Conservation (phyloP, 2,329 filamentous ascomycete species). For the Hortaea sp. region DNA sequence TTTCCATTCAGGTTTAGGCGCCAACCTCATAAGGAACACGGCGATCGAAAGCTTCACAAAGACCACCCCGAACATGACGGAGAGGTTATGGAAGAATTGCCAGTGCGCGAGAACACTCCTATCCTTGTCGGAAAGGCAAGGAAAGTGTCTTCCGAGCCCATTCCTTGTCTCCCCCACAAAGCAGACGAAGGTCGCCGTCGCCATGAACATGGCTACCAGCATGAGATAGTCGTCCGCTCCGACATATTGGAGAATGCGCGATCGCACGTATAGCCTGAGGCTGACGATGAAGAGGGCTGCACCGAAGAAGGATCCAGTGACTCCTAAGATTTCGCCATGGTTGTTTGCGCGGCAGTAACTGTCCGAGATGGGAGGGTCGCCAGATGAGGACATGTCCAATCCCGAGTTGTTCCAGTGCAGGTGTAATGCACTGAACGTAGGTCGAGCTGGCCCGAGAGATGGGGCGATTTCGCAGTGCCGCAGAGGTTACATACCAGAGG, state of each 20-base stretch:
- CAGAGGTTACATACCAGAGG: too few species aligned
- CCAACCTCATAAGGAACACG: constrained; percentile 36
- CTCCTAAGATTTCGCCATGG: constrained; percentile 11
- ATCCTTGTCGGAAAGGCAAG: constrained; percentile 18
- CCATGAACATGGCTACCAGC: constrained; percentile 29
- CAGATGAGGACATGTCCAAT: too few species aligned
- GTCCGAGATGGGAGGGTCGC: constrained; percentile 1
- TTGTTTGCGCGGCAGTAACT: constrained; percentile 17
- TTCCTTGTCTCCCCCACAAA: constrained; percentile 36
- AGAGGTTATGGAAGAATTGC: constrained; percentile 37
- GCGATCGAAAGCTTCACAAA: constrained; percentile 40
- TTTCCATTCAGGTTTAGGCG: constrained; percentile 30
- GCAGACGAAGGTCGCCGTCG: constrained; percentile 26
- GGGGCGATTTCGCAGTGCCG: too few species aligned
- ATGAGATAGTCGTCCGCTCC: constrained; percentile 43
- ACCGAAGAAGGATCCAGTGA: constrained; percentile 13
- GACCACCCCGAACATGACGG: constrained; percentile 36
- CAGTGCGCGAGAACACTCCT: constrained; percentile 30
- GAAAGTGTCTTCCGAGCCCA: constrained; percentile 39
- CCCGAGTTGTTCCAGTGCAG: too few species aligned
- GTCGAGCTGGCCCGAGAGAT: too few species aligned
- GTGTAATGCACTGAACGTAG: too few species aligned
- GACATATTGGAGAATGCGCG: constrained; percentile 37
- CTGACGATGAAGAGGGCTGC: constrained; percentile 12
- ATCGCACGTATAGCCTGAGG: constrained; percentile 28